Evolutionary conservation across 208 protist genomes (phyloP).

Genomic region (Wallacemonas sp.): DNA sequence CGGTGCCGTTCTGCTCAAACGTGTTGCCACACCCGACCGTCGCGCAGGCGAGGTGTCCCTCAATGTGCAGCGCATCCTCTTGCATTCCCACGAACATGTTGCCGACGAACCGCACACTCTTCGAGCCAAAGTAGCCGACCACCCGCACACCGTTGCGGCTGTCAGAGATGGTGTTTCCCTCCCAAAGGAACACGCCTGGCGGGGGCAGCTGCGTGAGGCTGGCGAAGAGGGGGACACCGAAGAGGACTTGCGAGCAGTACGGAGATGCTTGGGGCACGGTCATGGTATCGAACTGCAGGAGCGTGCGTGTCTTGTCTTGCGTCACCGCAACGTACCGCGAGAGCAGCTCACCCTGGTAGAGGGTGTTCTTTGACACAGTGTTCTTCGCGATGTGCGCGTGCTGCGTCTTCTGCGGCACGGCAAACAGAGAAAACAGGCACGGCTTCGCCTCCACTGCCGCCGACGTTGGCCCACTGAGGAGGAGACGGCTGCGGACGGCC

Average conservation of each 20-base stretch:
- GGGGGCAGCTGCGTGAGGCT: slow-evolving; percentile 51
- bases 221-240: slow-evolving; percentile 49
- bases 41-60: slow-evolving; percentile 67
- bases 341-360: slow-evolving; percentile 52
- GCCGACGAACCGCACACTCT: slow-evolving; percentile 37
- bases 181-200: slow-evolving; percentile 59
- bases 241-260: slow-evolving; percentile 63
- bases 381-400: slow-evolving; percentile 60
- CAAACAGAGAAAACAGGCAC: slow-evolving; percentile 31
- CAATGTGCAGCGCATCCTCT: slow-evolving; percentile 42
- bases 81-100: slow-evolving; percentile 64
- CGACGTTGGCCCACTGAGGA: slow-evolving; percentile 15
- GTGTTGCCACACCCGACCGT: slow-evolving; percentile 67
- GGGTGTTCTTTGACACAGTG: slow-evolving; percentile 51
- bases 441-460: background rate
- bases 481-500: slow-evolving; percentile 33
- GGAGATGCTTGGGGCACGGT: slow-evolving; percentile 29
- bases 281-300: slow-evolving; percentile 77
- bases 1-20: slow-evolving; percentile 58
- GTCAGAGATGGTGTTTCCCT: slow-evolving; percentile 64
- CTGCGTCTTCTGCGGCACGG: slow-evolving; percentile 27
- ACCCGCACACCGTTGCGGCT: slow-evolving; percentile 40
- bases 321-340: slow-evolving; percentile 63
- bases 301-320: slow-evolving; percentile 33
- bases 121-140: slow-evolving; percentile 46